Evolutionary conservation across 768 basidiomycete genomes (phyloP).

Genomic region (Boletales sp.): DNA sequence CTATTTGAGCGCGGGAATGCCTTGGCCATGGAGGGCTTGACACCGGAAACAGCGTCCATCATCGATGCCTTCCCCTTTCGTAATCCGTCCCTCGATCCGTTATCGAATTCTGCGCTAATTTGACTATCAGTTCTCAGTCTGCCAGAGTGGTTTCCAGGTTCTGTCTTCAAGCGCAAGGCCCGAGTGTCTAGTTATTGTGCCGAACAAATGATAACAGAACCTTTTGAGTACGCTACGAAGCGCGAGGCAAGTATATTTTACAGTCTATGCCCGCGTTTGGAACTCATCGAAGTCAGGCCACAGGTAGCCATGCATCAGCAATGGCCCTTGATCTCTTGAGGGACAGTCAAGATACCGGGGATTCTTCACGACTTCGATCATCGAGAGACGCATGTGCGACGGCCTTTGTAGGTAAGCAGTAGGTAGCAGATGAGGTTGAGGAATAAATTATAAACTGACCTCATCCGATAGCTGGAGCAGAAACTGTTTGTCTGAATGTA

Average conservation of each 20-base stretch:
- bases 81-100: not conserved
- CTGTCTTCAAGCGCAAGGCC: conserved; percentile 25
- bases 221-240: conserved; percentile 12
- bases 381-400: conserved; percentile 10
- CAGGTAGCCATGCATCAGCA: conserved; percentile 8
- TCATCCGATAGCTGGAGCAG: conserved; percentile 15
- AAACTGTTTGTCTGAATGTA: conserved; percentile 7
- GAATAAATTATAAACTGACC: not conserved
- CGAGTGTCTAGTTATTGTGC: conserved; percentile 1
- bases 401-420: conserved; percentile 16
- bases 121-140: conserved; percentile 16
- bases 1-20: conserved; percentile 33
- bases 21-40: conserved; percentile 10
- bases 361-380: conserved; percentile 9
- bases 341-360: not conserved
- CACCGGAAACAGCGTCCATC: conserved; percentile 15
- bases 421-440: not conserved
- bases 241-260: conserved; percentile 5
- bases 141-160: conserved; percentile 24
- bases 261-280: not conserved
- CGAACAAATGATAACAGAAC: conserved; percentile 11
- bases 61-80: conserved; percentile 23
- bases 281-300: conserved; percentile 5
- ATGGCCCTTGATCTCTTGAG: conserved; percentile 12
- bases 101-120: not conserved